A percentile compares a stretch with the other conserved stretches of the same genome.
Evolutionary conservation across 306 rosid genomes (phyloP).

Genomic region (Nissolia schottii): DNA sequence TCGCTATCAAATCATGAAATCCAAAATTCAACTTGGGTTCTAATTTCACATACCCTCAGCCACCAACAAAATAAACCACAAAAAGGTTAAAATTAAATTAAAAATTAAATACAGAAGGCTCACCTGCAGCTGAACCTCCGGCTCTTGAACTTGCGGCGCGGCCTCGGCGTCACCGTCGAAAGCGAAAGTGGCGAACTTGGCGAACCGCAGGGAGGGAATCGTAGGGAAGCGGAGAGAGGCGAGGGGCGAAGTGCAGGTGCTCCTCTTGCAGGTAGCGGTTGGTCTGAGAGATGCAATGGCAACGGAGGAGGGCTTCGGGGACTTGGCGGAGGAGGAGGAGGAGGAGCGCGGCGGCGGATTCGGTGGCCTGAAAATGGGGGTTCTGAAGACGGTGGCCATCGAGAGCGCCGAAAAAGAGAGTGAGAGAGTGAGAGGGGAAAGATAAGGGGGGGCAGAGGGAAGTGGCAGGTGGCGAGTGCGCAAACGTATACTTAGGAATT

Average conservation of each 20-base stretch:
- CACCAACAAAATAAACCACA: not conserved
- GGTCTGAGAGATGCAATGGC: conserved; percentile 27
- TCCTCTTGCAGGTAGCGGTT: not conserved
- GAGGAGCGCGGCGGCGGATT: conserved; percentile 6
- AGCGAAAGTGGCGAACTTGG: conserved; percentile 45
- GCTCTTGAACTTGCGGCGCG: conserved; percentile 43
- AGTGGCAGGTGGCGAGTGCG: conserved; percentile 20
- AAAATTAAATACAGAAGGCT: not conserved
- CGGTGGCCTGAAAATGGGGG: conserved; percentile 40
- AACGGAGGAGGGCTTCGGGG: conserved; percentile 21
- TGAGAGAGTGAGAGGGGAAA: not conserved
- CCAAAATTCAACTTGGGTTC: not conserved
- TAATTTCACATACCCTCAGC: not conserved
- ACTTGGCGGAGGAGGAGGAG: not conserved
- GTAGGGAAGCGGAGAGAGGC: conserved; percentile 30
- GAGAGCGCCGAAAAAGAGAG: not conserved
- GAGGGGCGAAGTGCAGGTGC: conserved; percentile 15
- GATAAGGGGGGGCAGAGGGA: conserved; percentile 28
- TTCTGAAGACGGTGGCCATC: conserved; percentile 52
- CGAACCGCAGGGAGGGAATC: conserved; percentile 36
- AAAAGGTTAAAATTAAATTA: not conserved
- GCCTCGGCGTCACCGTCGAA: conserved; percentile 49
- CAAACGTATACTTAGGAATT: not conserved
- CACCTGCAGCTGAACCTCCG: conserved; percentile 40
- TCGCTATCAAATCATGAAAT: not conserved